phyloP scores from a whole-genome alignment of 2,329 filamentous ascomycete species.

The Eutypa lata region DNA sequence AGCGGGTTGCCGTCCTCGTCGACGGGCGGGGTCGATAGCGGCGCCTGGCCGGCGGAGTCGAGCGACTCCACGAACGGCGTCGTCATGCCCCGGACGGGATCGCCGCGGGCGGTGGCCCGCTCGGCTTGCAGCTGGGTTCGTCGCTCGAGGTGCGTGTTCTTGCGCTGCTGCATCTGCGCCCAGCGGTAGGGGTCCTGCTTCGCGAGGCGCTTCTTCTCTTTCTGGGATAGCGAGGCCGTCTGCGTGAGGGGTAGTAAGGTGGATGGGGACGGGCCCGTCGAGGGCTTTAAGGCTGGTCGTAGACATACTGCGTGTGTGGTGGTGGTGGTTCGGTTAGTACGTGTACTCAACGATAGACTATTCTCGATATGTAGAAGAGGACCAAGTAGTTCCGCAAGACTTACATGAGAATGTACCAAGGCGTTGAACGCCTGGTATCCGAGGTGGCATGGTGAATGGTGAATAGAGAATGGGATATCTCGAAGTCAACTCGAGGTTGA shows the following conservation, averaged over 20 bases:
- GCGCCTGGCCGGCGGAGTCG: slow-evolving; percentile 57
- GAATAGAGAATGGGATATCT: slow-evolving; percentile 4
- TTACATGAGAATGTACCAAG: slow-evolving; percentile 59
- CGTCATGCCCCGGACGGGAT: slow-evolving; percentile 73
- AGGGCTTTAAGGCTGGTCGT: slow-evolving; percentile 47
- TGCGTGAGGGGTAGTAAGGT: slow-evolving; percentile 58
- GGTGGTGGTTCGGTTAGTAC: background rate
- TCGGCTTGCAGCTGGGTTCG: slow-evolving; percentile 66
- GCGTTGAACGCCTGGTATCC: slow-evolving; percentile 59
- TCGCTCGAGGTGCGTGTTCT: slow-evolving; percentile 76
- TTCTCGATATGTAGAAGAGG: background rate
- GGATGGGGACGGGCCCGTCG: slow-evolving; percentile 51
- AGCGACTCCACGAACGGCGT: slow-evolving; percentile 86
- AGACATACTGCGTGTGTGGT: slow-evolving; percentile 52
- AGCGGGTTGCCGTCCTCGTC: slow-evolving; percentile 41
- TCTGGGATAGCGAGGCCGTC: slow-evolving; percentile 59
- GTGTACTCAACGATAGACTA: slow-evolving; percentile 19
- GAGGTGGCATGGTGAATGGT: slow-evolving; percentile 59
- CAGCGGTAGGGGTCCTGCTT: slow-evolving; percentile 79
- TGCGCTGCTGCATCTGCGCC: slow-evolving; percentile 78
- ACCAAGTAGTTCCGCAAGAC: slow-evolving; percentile 18
- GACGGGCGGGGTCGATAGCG: slow-evolving; percentile 30
- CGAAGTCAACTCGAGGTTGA: background rate
- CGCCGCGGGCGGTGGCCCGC: slow-evolving; percentile 64
- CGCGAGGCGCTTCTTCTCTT: slow-evolving; percentile 62